Evolutionary conservation across 306 rosid species (phyloP).

Genomic region (Phaseolus lunatus): DNA sequence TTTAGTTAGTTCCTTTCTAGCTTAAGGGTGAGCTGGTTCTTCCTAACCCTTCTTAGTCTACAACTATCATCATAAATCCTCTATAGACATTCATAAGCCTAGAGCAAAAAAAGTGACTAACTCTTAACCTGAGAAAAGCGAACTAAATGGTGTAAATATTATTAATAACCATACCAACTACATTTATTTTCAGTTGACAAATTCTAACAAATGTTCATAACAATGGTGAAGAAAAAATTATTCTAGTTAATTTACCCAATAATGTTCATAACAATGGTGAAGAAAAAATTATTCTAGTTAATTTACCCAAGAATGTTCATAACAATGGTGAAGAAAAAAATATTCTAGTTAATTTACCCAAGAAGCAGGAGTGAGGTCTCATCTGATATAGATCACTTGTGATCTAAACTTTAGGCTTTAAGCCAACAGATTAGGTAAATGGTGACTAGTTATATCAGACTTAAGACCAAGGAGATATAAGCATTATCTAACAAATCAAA

Average conservation of each 20-base stretch:
- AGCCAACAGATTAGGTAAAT: conserved; percentile 3
- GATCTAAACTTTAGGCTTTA: conserved; percentile 4
- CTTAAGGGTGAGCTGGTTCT: conserved; percentile 10
- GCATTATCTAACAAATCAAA: conserved; percentile 15
- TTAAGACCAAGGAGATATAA: conserved; percentile 4
- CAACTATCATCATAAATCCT: not conserved
- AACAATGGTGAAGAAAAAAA: not conserved
- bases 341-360: not conserved
- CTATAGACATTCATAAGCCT: not conserved
- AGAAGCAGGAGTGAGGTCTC: not conserved
- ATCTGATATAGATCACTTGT: not conserved
- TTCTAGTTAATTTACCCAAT: not conserved
- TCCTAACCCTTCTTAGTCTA: conserved; percentile 1
- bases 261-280: too few species aligned
- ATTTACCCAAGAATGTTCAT: not conserved
- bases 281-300: not conserved
- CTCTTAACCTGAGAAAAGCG: not conserved
- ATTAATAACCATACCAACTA: not conserved
- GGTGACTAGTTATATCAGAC: not conserved
- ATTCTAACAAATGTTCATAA: not conserved
- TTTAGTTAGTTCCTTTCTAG: not conserved
- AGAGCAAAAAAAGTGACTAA: not conserved
- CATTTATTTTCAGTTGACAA: not conserved
- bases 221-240: too few species aligned
- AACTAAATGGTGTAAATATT: not conserved